Evolutionary conservation across 495 filamentous ascomycete genomes (phyloP).

Genomic region (Daldinia decipiens): DNA sequence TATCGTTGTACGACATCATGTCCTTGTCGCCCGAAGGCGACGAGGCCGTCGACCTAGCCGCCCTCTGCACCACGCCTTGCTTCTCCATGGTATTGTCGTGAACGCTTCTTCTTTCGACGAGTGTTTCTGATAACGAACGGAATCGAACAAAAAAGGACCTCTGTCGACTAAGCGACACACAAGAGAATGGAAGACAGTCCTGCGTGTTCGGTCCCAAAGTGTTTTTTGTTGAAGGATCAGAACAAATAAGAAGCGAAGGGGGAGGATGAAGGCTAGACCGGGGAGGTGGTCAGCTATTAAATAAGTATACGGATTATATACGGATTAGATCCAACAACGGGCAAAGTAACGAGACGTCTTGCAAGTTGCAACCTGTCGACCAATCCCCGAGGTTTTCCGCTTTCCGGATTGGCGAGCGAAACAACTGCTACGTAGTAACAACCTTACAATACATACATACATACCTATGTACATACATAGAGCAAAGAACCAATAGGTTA

Average conservation of each 20-base stretch:
- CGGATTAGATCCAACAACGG: conserved; percentile 1
- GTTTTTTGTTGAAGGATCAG: conserved; percentile 30
- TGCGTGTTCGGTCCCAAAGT: conserved; percentile 15
- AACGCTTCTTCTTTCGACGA: not conserved
- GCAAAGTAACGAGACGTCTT: conserved; percentile 31
- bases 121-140: conserved; percentile 3
- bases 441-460: too few species aligned
- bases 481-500: not conserved
- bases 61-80: conserved; percentile 30
- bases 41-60: conserved; percentile 43
- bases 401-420: conserved; percentile 11
- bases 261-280: conserved; percentile 10
- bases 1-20: conserved; percentile 23
- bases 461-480: too few species aligned
- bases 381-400: conserved; percentile 13
- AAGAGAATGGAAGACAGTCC: not conserved
- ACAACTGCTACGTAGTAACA: conserved; percentile 25
- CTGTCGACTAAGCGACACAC: conserved; percentile 9
- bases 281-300: conserved; percentile 37
- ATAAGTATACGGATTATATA: conserved; percentile 17
- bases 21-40: conserved; percentile 40
- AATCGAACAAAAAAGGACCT: conserved; percentile 19
- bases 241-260: conserved; percentile 9
- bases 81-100: conserved; percentile 22
- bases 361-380: conserved; percentile 27